Conservation (phyloP, 108 stramenopile genomes). For the Aurantiochytrium sp. region DNA sequence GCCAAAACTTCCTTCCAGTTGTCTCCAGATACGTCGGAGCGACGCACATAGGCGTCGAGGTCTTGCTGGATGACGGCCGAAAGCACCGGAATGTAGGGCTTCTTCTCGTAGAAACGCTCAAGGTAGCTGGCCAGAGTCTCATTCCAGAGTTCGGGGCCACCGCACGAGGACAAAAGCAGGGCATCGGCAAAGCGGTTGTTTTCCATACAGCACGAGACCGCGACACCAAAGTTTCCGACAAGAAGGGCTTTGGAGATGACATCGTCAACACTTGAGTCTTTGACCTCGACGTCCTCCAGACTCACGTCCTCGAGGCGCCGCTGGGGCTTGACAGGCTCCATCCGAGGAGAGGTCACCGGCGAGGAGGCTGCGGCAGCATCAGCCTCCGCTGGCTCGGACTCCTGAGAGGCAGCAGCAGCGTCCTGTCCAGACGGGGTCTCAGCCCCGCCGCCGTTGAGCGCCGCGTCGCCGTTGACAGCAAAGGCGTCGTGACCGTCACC, state of each 20-base stretch:
- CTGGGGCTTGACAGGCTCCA: background rate
- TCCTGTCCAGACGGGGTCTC: background rate
- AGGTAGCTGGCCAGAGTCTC: constrained; percentile 81
- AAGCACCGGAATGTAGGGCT: constrained; percentile 75
- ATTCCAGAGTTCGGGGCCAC: constrained; percentile 80
- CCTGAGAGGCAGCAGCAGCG: too few relatives aligned
- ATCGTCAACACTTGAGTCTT: constrained; percentile 60
- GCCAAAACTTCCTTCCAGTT: constrained; percentile 91
- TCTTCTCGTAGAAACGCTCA: constrained; percentile 51
- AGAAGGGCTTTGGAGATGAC: constrained; percentile 72
- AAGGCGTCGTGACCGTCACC: background rate
- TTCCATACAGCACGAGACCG: constrained; percentile 85
- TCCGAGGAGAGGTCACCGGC: background rate
- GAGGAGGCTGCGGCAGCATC: background rate
- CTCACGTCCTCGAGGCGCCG: background rate
- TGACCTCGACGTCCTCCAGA: constrained; percentile 16
- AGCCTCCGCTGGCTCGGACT: background rate
- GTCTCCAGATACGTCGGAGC: constrained; percentile 50
- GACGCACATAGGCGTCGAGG: constrained; percentile 54
- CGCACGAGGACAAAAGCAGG: constrained; percentile 79
- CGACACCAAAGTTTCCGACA: constrained; percentile 90
- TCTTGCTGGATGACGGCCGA: constrained; percentile 71
- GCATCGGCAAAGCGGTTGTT: constrained; percentile 83
- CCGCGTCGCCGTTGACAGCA: background rate
- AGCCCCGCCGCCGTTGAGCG: background rate